Base-by-base conservation (phyloP, 2,329 filamentous ascomycete genomes). In the Aspergillus fumigatus region DNA sequence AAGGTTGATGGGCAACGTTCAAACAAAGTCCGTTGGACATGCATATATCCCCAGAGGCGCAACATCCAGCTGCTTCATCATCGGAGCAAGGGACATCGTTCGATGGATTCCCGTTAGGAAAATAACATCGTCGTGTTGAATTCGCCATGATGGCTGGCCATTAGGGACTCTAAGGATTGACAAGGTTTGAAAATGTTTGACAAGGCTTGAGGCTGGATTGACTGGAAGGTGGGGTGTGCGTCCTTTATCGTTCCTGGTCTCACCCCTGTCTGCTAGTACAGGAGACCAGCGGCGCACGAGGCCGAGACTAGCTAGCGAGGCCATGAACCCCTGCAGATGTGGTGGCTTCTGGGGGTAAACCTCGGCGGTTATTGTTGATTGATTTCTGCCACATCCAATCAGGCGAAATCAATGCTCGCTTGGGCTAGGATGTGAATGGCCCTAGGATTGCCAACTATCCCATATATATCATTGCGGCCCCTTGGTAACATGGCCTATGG, bases 11-110 rank as follows among this genome's bases (percentile, higher is more conserved):
- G 25, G 27, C 47, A 6, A 59, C 51, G 27, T 62, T 59, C 38
- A 69, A 51, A 52, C 69, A 73, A 26, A 67, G 62, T 5, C 70
- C 67, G 53, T 72, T 73, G 14, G 64, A 62, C 26, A 70, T 11
- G 4, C 43, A 47, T 47, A 47, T 14, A 47, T 47, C 43, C 11
- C 11, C 5, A 0, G 43, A 47, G 43, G 9, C n/a, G 21, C 43
- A 47, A 14, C 43, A 47, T 6, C 43, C 43, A 4, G 19, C 26
- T 2, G 11, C 21, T 14, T 7, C 21, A 14, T 47, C 43, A 10
- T n/a, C 21, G n/a, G 43, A 23, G 43, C 43, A 47, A 2, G 43
- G 43, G 10, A 47, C 43, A 2, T 47, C 43, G 2, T 1, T 3
- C 2, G 21, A 47, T 17, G 10, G 11, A 14, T 3, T 25, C 43